Percentiles rank a stretch among this genome's conserved stretches.
phyloP scores from a whole-genome alignment of 1,284 basidiomycete species.

The Bjerkandera adusta region DNA sequence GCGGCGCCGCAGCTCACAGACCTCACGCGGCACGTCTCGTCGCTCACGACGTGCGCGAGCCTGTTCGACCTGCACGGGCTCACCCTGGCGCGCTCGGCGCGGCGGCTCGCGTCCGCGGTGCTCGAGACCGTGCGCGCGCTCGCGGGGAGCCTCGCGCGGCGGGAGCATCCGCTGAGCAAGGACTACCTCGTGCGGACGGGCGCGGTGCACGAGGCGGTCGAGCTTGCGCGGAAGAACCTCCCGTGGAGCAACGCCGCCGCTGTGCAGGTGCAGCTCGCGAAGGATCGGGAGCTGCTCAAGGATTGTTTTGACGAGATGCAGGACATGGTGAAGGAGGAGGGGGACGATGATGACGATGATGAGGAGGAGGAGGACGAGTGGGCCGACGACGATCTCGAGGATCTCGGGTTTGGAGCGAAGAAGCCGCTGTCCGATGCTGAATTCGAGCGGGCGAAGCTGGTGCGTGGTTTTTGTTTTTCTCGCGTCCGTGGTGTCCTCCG shows the following conservation, averaged over 20 bases:
- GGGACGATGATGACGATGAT: constrained; percentile 22
- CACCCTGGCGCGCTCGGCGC: constrained; percentile 51
- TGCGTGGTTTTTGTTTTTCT: constrained; percentile 12
- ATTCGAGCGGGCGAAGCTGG: constrained; percentile 27
- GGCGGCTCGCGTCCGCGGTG: constrained; percentile 41
- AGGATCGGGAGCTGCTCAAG: constrained; percentile 55
- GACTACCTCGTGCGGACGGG: constrained; percentile 64
- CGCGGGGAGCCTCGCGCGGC: constrained; percentile 34
- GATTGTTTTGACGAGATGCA: constrained; percentile 62
- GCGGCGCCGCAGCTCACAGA: constrained; percentile 57
- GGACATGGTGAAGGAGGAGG: constrained; percentile 47
- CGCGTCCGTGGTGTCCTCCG: background rate
- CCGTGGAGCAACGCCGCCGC: constrained; percentile 59
- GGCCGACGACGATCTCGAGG: constrained; percentile 69
- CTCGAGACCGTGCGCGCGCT: constrained; percentile 45
- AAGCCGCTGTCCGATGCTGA: constrained; percentile 30
- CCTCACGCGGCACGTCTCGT: constrained; percentile 49
- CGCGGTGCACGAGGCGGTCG: constrained; percentile 63
- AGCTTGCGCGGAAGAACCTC: constrained; percentile 49
- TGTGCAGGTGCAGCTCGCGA: constrained; percentile 52
- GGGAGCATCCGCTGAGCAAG: constrained; percentile 20
- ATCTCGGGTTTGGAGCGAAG: constrained; percentile 49
- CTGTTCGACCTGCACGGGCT: constrained; percentile 54
- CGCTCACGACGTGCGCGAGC: constrained; percentile 56
- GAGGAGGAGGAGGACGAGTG: constrained; percentile 51